phyloP scores from a whole-genome alignment of 2,329 filamentous ascomycete species.

The Teratosphaeria viscida region DNA sequence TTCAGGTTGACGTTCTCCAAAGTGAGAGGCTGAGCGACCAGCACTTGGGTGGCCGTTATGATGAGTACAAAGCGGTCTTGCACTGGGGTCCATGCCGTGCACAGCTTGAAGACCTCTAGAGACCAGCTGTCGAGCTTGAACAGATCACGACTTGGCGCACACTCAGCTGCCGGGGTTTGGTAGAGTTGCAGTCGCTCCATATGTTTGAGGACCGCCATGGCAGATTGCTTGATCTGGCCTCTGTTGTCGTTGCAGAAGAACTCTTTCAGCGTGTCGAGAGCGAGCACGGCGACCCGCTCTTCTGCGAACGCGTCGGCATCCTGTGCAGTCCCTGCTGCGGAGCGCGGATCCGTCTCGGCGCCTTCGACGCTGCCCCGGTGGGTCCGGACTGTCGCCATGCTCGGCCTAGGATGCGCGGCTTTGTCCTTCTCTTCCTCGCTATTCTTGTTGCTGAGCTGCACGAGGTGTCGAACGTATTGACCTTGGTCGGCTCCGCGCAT shows the following conservation, averaged over 20 bases:
- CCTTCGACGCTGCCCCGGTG: slow-evolving; percentile 45
- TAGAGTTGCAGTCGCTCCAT: slow-evolving; percentile 36
- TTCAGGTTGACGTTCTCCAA: slow-evolving; percentile 51
- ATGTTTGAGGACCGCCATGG: slow-evolving; percentile 63
- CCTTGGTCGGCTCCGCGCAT: slow-evolving; percentile 55
- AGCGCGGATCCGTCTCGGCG: slow-evolving; percentile 50
- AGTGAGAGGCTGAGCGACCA: slow-evolving; percentile 61
- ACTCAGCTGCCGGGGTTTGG: slow-evolving; percentile 12
- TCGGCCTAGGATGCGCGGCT: slow-evolving; percentile 57
- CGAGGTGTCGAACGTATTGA: slow-evolving; percentile 59
- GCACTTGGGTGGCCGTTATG: slow-evolving; percentile 65
- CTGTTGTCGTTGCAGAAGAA: slow-evolving; percentile 77
- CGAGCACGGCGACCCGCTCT: slow-evolving; percentile 74
- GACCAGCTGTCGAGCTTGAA: slow-evolving; percentile 53
- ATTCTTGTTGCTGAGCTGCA: slow-evolving; percentile 54
- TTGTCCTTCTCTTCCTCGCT: slow-evolving; percentile 61
- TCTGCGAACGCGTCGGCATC: slow-evolving; percentile 86
- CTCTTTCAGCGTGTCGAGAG: slow-evolving; percentile 74
- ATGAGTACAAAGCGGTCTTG: slow-evolving; percentile 90
- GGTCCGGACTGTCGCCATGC: slow-evolving; percentile 67
- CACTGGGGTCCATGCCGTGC: slow-evolving; percentile 81
- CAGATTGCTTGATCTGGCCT: slow-evolving; percentile 69
- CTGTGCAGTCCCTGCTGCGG: slow-evolving; percentile 67
- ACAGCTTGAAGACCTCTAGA: slow-evolving; percentile 66
- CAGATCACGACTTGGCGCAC: slow-evolving; percentile 30